Conservation (phyloP, 805 yeast genomes). For the Saccharomyces jurei region DNA sequence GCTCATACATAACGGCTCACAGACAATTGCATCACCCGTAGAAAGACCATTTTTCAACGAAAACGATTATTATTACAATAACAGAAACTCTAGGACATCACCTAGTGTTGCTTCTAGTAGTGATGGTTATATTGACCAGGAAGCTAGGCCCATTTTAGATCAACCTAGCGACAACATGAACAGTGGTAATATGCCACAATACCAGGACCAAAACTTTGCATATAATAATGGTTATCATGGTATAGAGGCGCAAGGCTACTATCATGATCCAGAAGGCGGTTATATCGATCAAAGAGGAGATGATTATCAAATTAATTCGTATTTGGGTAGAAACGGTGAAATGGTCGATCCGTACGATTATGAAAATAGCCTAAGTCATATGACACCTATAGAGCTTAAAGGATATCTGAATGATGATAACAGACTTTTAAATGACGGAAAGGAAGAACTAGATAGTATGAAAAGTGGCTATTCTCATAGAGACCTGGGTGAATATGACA, state of each 20-base stretch:
- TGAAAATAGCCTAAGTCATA: neutral
- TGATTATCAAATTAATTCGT: conserved; percentile 30
- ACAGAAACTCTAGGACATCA: conserved; percentile 3
- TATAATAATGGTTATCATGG: conserved; percentile 2
- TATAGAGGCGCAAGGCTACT: neutral
- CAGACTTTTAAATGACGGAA: neutral
- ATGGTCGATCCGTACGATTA: conserved; percentile 30
- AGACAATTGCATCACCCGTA: conserved; percentile 6
- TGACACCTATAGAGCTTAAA: conserved; percentile 1
- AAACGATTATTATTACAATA: conserved; percentile 18
- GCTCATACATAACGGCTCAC: conserved; percentile 7
- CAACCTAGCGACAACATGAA: conserved; percentile 5
- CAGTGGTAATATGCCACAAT: neutral
- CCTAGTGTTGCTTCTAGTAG: conserved; percentile 5
- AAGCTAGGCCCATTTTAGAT: conserved; percentile 21
- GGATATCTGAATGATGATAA: neutral
- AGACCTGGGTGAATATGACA: conserved; percentile 23
- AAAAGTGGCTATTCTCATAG: conserved; percentile 6
- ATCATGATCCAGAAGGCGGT: conserved; percentile 19
- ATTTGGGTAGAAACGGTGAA: conserved; percentile 27
- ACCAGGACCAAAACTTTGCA: neutral
- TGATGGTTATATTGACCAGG: conserved; percentile 5
- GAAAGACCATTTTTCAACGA: conserved; percentile 16
- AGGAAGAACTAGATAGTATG: neutral
- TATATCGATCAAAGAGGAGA: conserved; percentile 30